Base-by-base conservation (phyloP, 2,329 filamentous ascomycete genomes). In the Coniella vitis region DNA sequence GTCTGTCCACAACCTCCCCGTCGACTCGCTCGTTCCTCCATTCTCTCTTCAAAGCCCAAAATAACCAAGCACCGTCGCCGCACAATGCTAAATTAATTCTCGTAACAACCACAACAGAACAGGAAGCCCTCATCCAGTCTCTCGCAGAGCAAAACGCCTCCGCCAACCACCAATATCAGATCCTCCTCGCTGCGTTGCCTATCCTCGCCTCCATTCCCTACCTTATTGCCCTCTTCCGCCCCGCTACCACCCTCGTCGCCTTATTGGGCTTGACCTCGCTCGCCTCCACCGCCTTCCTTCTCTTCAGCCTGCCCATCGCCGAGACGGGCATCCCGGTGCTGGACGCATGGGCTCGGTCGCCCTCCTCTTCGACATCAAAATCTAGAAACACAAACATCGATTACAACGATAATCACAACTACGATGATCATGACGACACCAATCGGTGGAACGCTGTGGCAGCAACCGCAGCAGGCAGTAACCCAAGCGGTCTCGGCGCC, bases 231-330 rank as follows among this genome's bases (percentile, higher is more conserved):
- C 64, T 83, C 37, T 60, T 75, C 71, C 56, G 44, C 22, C 54
- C 56, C 25, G 38, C 43, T 61, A 21, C 60, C 63, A 10, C 53
- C 14, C 61, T 79, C 7, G 63, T 76, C 38, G 67, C 75, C 31
- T 54, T 86, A 4, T 71, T 87, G 3, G 72, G 75, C 38, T 69
- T 87, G n/a, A 74, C 79, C 0, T 85, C 79, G 20, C 73, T 90
- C 16, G 67, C 73, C 16, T 75, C 75, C 3, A 86, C 81, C 3
- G 74, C 76, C 0, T 87, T 79, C 61, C 72, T 82, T 1, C 68
- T 88, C 1, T 71, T 75, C 55, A 68, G 63, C 34, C 71, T 84
- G 8, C 76, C 78, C 0, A 71, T 81, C 0, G 69, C 72, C 0
- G 62, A 66, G 2, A 83, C 79, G 0, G 78, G 78, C n/a, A 69